phyloP scores from a whole-genome alignment of 352 stramenopile species.

The Aphanomyces stellatus region DNA sequence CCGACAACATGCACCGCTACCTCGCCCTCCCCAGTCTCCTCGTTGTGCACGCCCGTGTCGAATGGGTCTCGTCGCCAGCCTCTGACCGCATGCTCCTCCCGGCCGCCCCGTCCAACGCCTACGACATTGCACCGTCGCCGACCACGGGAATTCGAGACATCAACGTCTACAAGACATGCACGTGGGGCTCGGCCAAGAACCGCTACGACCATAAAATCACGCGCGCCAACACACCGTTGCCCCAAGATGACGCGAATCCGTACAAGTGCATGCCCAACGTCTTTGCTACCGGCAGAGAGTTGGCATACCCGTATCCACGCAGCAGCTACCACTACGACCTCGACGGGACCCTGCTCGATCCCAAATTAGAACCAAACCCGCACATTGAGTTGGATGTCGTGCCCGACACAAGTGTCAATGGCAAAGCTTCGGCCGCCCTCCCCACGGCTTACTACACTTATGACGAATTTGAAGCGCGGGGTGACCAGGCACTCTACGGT shows the following conservation, averaged over 20 bases:
- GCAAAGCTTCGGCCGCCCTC: not conserved
- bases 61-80: too few relatives aligned
- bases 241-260: not conserved
- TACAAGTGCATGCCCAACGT: slow-evolving; percentile 1
- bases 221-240: not conserved
- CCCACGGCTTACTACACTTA: not conserved
- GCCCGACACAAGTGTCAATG: not conserved
- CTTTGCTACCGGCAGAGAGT: not conserved
- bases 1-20: too few relatives aligned
- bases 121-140: not conserved
- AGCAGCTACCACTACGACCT: slow-evolving; percentile 6
- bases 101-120: too few relatives aligned
- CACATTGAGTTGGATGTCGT: not conserved
- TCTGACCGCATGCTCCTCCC: too few relatives aligned
- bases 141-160: not conserved
- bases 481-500: not conserved
- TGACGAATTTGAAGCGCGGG: not conserved
- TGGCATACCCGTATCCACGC: not conserved
- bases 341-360: not conserved
- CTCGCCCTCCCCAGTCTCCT: too few relatives aligned
- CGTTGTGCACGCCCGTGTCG: too few relatives aligned
- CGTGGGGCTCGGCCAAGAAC: not conserved
- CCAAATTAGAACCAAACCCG: too few relatives aligned
- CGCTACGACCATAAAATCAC: not conserved
- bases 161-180: not conserved